Base-by-base conservation (phyloP, 1,284 basidiomycete species). In the Melanopsichium pennsylvanicum region DNA sequence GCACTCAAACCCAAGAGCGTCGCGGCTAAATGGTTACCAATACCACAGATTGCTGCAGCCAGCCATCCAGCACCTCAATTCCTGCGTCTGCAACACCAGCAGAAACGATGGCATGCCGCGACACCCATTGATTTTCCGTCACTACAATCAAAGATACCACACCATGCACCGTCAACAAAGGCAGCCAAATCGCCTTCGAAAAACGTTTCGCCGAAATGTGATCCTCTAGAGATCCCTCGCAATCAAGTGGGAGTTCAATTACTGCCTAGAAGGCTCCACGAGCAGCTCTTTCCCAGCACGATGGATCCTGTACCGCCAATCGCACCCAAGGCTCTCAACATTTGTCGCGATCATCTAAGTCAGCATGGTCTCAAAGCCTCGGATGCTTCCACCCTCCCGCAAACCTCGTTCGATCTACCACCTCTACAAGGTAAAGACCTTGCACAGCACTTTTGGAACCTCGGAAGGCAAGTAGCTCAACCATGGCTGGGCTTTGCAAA, bases 241-340 rank as follows among this genome's bases (percentile, higher is more conserved):
- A 97, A 96, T 76, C 87, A 91, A 67, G 85, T 93, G 27, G 93
- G 94, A 16, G 94, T 97, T 3, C 94, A 98, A 80, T 86, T 97
- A 43, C 87, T 98, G 26, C 91, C 93, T 3, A 85, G 87, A 5
- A 83, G 84, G 23, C 83, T 97, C 15, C 93, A 95, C 81, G 78
- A 84, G 5, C 94, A 97, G 79, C 85, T 96, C 51, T 97, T 97
- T 81, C 88, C 87, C 1, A 32, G 61, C 0, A 44, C 41, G 40
- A 86, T 89, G 54, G 81, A 85, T 22, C 83, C 86, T 1, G 88
- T 90, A 42, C 89, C 88, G 1, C 67, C 85, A 0, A 88, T 92
- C 9, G 84, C 88, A 1, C 72, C 83, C 9, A 76, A 86, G 1
- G 89, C 88, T 61, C 84, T 92, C 38, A 86, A 88, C 51, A 90